Percentiles rank a stretch among this genome's conserved stretches.
Conservation (phyloP, 2,329 filamentous ascomycete species). For the Mariannaea sp. region DNA sequence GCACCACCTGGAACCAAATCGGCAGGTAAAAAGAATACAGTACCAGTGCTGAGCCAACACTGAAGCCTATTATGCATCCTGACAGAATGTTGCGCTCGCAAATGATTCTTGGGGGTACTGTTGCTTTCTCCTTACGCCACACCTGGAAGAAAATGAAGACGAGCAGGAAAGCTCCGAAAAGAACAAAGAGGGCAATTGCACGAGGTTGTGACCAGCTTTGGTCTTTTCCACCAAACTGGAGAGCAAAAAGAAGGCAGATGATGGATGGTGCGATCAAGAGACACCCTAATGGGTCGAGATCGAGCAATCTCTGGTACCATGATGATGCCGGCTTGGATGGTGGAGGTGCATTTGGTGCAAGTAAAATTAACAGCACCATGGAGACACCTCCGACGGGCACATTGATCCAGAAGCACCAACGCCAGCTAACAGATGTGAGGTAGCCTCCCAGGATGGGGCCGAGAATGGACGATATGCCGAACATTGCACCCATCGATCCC, state of each 20-base stretch:
- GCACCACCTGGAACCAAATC: slow-evolving; percentile 56
- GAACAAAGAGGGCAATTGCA: slow-evolving; percentile 2
- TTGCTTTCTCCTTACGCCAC: slow-evolving; percentile 3
- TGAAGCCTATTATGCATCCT: too few relatives aligned
- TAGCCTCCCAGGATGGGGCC: slow-evolving; percentile 11
- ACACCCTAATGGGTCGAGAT: not conserved
- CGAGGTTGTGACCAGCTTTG: not conserved
- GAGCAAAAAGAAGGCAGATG: not conserved
- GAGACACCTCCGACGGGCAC: slow-evolving; percentile 3
- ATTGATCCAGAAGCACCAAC: slow-evolving; percentile 17
- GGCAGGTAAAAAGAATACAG: too few relatives aligned
- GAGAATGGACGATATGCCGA: slow-evolving; percentile 12
- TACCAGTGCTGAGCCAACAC: too few relatives aligned
- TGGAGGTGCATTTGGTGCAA: not conserved
- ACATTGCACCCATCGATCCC: slow-evolving; percentile 10
- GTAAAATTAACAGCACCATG: not conserved
- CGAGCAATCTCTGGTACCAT: not conserved
- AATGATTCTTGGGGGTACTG: too few relatives aligned
- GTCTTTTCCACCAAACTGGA: slow-evolving; percentile 5
- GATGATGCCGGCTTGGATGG: too few relatives aligned
- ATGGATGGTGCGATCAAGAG: not conserved
- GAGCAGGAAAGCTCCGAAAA: slow-evolving; percentile 1
- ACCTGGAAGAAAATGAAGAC: slow-evolving; percentile 3
- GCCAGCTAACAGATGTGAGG: slow-evolving; percentile 6
- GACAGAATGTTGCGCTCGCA: too few relatives aligned